These are phyloP conservation scores for Nicotiana rustica DNA, from an alignment of 305 asterid genomes.

Conservation along the genomic window DNA sequence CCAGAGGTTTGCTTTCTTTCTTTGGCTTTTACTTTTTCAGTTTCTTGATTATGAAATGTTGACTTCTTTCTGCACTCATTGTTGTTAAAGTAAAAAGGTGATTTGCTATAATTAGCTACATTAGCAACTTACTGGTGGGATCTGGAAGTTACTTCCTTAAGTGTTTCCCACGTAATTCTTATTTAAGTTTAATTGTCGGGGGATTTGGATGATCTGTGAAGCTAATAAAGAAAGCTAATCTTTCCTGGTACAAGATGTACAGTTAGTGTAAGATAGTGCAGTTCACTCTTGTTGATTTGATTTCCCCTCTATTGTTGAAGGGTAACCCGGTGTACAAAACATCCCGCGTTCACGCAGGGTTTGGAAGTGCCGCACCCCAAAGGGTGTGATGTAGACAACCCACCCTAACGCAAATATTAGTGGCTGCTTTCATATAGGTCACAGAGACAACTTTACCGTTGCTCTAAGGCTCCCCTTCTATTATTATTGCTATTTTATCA, in stretches of 20 bases:
- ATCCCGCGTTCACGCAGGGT: too few species aligned
- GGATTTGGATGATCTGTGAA: background rate
- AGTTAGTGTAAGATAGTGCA: background rate
- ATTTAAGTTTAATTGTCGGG: background rate
- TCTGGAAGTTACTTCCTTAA: background rate
- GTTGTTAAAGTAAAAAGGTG: too few species aligned
- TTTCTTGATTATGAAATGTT: constrained; percentile 23
- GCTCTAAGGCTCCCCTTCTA: too few species aligned
- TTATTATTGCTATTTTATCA: too few species aligned
- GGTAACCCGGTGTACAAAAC: too few species aligned
- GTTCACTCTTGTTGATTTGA: background rate
- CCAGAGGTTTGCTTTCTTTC: constrained; percentile 40
- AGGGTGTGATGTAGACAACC: too few species aligned
- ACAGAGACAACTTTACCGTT: too few species aligned
- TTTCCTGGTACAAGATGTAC: background rate
- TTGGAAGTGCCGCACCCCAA: too few species aligned
- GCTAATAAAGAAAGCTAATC: background rate
- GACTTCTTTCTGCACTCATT: background rate
- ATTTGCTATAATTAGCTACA: background rate
- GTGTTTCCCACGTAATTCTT: too few species aligned
- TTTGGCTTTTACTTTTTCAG: background rate
- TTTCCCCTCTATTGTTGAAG: background rate
- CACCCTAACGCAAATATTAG: too few species aligned
- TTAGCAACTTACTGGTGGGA: background rate
- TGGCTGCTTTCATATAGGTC: too few species aligned